Percentiles rank a stretch among this genome's conserved stretches.
These are phyloP conservation scores for Zychaea mexicana DNA, from an alignment of 371 early-diverging fungal species.

Conservation along the genomic window DNA sequence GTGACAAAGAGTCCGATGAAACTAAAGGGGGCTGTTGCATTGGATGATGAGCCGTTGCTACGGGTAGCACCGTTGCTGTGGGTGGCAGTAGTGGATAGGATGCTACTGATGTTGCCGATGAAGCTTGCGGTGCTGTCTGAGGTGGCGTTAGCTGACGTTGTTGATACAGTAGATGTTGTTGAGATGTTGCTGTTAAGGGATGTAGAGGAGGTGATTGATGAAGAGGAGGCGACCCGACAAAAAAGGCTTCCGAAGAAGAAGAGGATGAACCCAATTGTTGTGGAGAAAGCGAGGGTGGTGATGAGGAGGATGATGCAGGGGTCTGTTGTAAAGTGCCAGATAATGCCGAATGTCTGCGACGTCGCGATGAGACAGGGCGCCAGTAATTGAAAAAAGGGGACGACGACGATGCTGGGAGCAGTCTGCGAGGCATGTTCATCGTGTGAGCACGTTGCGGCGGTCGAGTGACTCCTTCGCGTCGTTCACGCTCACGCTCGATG, in stretches of 20 bases:
- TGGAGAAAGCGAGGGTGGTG: background rate
- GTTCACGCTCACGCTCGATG: conserved; percentile 14
- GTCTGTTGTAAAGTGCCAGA: background rate
- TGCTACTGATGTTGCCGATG: too few species aligned
- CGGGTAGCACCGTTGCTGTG: background rate
- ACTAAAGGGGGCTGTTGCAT: background rate
- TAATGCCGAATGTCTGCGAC: conserved; percentile 8
- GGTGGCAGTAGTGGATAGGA: background rate
- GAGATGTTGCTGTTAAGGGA: background rate
- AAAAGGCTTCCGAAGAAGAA: too few species aligned
- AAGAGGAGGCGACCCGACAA: too few species aligned
- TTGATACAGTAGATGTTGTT: too few species aligned
- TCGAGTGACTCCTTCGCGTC: background rate
- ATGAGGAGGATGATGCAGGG: background rate
- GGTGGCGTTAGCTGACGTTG: too few species aligned
- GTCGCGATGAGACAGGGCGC: background rate
- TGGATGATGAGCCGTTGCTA: background rate
- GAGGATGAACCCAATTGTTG: background rate
- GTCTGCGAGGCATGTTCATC: background rate
- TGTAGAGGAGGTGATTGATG: too few species aligned
- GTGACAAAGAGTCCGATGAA: background rate
- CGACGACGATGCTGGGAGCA: background rate
- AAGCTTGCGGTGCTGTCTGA: too few species aligned
- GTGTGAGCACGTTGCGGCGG: background rate
- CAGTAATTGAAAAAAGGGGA: background rate